Evolutionary conservation across 768 basidiomycete species (phyloP).

Genomic region (Termitomyces sp.): DNA sequence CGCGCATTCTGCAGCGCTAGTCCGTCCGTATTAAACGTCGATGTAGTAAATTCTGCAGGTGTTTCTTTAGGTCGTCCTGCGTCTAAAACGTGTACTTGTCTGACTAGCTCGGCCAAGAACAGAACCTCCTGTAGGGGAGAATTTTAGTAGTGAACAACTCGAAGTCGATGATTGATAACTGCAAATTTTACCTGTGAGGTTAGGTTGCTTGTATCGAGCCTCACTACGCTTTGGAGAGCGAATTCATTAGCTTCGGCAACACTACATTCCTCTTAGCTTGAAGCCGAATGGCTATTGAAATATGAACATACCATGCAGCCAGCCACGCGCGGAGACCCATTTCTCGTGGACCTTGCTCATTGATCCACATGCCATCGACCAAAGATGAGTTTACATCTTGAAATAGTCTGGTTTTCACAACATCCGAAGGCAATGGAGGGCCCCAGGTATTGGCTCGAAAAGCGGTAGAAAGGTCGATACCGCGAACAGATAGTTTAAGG

Average conservation of each 20-base stretch:
- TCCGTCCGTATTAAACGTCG: constrained; percentile 22
- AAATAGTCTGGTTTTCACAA: constrained; percentile 19
- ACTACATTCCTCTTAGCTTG: constrained; percentile 13
- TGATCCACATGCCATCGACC: constrained; percentile 29
- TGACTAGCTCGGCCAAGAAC: constrained; percentile 26
- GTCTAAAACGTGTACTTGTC: constrained; percentile 31
- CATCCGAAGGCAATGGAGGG: constrained; percentile 22
- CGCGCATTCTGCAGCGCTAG: constrained; percentile 32
- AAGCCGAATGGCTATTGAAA: neutral
- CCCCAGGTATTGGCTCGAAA: constrained; percentile 14
- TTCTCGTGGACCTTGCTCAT: constrained; percentile 17
- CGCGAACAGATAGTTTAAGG: constrained; percentile 23
- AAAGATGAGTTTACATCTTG: constrained; percentile 8
- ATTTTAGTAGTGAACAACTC: neutral
- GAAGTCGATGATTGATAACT: neutral
- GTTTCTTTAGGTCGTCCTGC: constrained; percentile 27
- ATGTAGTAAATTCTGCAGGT: constrained; percentile 29
- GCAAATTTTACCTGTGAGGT: constrained; percentile 16
- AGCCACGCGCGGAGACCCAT: constrained; percentile 37
- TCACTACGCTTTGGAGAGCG: constrained; percentile 5
- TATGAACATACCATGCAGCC: constrained; percentile 26
- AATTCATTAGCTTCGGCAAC: constrained; percentile 14
- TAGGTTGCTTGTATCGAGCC: constrained; percentile 20
- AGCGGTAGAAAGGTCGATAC: constrained; percentile 34
- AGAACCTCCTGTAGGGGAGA: constrained; percentile 24